phyloP scores from a whole-genome alignment of 2,329 filamentous ascomycete species.

The Fusarium scirpi region DNA sequence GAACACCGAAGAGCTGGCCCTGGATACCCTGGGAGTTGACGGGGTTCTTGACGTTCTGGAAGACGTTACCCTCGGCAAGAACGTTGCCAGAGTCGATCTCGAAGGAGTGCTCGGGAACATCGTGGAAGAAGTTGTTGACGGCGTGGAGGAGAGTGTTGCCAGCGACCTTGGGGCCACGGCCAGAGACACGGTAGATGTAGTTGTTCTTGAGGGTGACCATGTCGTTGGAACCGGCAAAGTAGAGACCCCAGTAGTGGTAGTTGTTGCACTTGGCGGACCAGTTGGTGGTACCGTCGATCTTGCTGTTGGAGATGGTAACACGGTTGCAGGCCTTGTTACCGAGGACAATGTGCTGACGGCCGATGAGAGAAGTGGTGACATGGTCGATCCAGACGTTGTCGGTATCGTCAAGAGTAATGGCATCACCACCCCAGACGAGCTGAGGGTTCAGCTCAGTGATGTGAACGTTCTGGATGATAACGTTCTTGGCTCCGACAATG shows the following conservation, averaged over 20 bases:
- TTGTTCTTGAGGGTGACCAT: conserved; percentile 69
- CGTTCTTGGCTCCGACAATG: conserved; percentile 61
- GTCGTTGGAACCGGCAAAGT: conserved; percentile 68
- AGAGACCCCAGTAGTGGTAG: conserved; percentile 71
- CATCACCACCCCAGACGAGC: conserved; percentile 71
- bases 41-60: conserved; percentile 63
- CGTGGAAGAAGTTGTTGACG: conserved; percentile 72
- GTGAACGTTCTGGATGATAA: conserved; percentile 71
- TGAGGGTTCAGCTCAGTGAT: conserved; percentile 67
- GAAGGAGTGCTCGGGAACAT: conserved; percentile 68
- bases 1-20: conserved; percentile 52
- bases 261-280: conserved; percentile 70
- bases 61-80: conserved; percentile 69
- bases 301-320: conserved; percentile 70
- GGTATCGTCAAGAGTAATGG: conserved; percentile 63
- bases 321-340: conserved; percentile 65
- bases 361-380: conserved; percentile 67
- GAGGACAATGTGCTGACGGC: conserved; percentile 71
- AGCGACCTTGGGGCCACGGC: conserved; percentile 68
- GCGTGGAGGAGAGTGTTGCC: conserved; percentile 69
- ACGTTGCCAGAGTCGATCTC: conserved; percentile 61
- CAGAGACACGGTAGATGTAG: conserved; percentile 70
- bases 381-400: conserved; percentile 65
- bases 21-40: conserved; percentile 51
- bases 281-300: conserved; percentile 65